phyloP scores from a whole-genome alignment of 1,284 basidiomycete species.

The Microbotryum intermedium region DNA sequence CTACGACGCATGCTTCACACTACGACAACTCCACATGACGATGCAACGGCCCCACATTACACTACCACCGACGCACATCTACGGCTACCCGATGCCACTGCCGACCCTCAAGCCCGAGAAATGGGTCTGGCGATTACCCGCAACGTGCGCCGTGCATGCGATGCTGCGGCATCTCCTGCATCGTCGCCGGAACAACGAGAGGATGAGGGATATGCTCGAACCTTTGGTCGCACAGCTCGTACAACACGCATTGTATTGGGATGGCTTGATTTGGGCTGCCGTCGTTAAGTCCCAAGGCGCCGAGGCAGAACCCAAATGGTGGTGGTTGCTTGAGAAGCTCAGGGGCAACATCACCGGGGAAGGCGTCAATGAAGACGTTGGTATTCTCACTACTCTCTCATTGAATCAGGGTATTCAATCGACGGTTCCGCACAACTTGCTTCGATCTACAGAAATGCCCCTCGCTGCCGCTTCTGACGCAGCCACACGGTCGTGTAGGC shows the following conservation, averaged over 20 bases:
- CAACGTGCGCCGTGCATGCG: slow-evolving; percentile 15
- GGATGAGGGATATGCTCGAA: background rate
- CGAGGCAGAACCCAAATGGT: slow-evolving; percentile 2
- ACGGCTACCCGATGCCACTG: background rate
- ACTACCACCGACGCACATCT: background rate
- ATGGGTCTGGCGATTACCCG: slow-evolving; percentile 26
- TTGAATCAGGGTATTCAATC: too few relatives aligned
- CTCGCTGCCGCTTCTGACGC: background rate
- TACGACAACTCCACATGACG: slow-evolving; percentile 25
- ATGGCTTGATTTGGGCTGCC: slow-evolving; percentile 16
- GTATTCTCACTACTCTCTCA: background rate
- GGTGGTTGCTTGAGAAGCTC: background rate
- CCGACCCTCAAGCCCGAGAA: slow-evolving; percentile 10
- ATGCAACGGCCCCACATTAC: slow-evolving; percentile 9
- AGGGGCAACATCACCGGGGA: background rate
- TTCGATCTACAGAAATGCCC: too few relatives aligned
- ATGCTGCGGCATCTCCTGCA: slow-evolving; percentile 9
- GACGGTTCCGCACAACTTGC: too few relatives aligned
- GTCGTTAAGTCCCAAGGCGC: background rate
- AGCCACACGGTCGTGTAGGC: background rate
- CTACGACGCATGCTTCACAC: slow-evolving; percentile 47
- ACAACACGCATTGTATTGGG: slow-evolving; percentile 18
- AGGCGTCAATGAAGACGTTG: background rate
- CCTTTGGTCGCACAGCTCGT: slow-evolving; percentile 17
- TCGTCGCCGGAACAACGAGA: background rate